Conservation (phyloP, 805 yeast genomes). For the Brettanomyces nanus region DNA sequence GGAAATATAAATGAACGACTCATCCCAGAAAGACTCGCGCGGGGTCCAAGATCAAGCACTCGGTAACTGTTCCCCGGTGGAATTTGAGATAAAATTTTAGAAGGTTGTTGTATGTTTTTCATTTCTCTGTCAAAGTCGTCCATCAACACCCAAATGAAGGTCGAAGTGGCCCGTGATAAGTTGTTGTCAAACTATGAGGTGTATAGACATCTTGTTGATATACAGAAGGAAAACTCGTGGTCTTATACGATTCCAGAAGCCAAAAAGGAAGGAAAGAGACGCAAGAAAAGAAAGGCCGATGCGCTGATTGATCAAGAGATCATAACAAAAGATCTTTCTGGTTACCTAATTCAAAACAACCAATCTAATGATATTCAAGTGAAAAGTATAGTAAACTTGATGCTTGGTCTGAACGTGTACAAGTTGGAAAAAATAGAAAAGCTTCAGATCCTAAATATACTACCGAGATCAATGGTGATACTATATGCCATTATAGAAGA, state of each 20-base stretch:
- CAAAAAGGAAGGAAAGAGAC: conserved; percentile 13
- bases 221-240: conserved; percentile 42
- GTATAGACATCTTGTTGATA: conserved; percentile 39
- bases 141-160: conserved; percentile 30
- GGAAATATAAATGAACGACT: too few species aligned
- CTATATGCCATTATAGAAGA: conserved; percentile 81
- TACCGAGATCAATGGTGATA: conserved; percentile 75
- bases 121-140: too few species aligned
- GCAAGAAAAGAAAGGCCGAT: conserved; percentile 22
- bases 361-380: conserved; percentile 27
- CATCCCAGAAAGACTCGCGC: too few species aligned
- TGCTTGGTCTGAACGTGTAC: conserved; percentile 39
- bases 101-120: too few species aligned
- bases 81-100: too few species aligned
- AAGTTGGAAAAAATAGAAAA: conserved; percentile 74
- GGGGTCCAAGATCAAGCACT: too few species aligned
- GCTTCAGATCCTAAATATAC: conserved; percentile 70
- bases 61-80: too few species aligned
- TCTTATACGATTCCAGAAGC: conserved; percentile 25
- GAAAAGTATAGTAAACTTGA: conserved; percentile 24
- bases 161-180: conserved; percentile 44
- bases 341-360: conserved; percentile 31
- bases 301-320: conserved; percentile 40
- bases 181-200: conserved; percentile 64
- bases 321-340: conserved; percentile 38